A percentile compares a stretch with the other conserved stretches of the same genome.
Evolutionary conservation across 2,329 filamentous ascomycete species (phyloP).

Genomic region (Trichoderma gracile): DNA sequence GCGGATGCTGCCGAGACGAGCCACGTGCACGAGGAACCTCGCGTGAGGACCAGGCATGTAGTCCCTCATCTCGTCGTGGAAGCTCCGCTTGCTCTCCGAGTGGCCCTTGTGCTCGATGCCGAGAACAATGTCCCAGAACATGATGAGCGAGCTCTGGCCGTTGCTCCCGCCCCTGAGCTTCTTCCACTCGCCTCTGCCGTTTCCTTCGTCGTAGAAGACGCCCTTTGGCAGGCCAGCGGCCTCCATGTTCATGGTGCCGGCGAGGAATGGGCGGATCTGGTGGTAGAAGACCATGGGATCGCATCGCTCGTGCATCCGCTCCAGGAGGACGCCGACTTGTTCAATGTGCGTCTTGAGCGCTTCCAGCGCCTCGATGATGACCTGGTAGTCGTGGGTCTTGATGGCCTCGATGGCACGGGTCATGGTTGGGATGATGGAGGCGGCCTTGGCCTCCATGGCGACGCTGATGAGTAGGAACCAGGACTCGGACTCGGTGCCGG

Average conservation of each 20-base stretch:
- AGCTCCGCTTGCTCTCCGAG: slow-evolving; percentile 41
- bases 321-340: slow-evolving; percentile 66
- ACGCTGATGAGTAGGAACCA: slow-evolving; percentile 94
- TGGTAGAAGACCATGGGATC: slow-evolving; percentile 88
- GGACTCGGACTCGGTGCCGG: slow-evolving; percentile 83
- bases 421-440: slow-evolving; percentile 73
- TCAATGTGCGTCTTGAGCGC: slow-evolving; percentile 67
- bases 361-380: slow-evolving; percentile 64
- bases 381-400: slow-evolving; percentile 57
- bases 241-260: slow-evolving; percentile 90
- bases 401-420: slow-evolving; percentile 72
- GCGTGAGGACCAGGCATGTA: slow-evolving; percentile 91
- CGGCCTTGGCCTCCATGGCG: slow-evolving; percentile 83
- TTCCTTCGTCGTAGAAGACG: slow-evolving; percentile 78
- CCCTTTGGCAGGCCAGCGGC: slow-evolving; percentile 79
- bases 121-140: slow-evolving; percentile 87
- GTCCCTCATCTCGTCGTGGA: slow-evolving; percentile 69
- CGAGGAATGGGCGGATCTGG: slow-evolving; percentile 81
- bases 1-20: slow-evolving; percentile 71
- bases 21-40: slow-evolving; percentile 72
- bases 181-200: slow-evolving; percentile 65
- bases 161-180: slow-evolving; percentile 90
- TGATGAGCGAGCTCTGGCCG: slow-evolving; percentile 87
- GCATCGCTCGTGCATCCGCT: slow-evolving; percentile 87
- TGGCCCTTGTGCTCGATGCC: slow-evolving; percentile 71